phyloP scores from a whole-genome alignment of 345 rosid species.

The Linum tenue region DNA sequence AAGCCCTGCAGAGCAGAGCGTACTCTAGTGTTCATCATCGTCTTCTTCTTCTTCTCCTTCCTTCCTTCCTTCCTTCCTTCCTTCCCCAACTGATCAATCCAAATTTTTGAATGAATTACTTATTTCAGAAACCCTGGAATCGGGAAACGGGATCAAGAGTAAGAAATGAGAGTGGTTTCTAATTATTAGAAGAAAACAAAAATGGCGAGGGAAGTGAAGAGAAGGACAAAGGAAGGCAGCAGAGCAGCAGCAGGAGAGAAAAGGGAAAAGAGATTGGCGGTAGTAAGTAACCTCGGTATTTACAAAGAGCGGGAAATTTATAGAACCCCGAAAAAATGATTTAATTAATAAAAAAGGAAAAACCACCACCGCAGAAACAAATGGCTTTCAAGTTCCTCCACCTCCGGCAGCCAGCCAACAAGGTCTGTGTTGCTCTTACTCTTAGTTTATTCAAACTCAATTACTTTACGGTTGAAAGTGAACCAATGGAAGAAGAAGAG shows the following conservation, averaged over 20 bases:
- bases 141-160: not conserved
- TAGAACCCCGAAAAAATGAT: constrained; percentile 16
- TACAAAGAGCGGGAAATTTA: constrained; percentile 64
- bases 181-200: not conserved
- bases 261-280: not conserved
- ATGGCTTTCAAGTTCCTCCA: constrained; percentile 16
- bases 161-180: too few relatives aligned
- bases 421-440: too few relatives aligned
- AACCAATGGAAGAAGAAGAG: too few relatives aligned
- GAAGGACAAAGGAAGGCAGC: not conserved
- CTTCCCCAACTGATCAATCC: constrained; percentile 14
- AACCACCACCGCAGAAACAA: constrained; percentile 21
- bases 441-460: too few relatives aligned
- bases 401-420: too few relatives aligned
- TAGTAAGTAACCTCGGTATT: not conserved
- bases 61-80: constrained; percentile 17
- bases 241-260: constrained; percentile 9
- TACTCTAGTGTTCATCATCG: constrained; percentile 50
- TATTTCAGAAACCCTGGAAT: constrained; percentile 19
- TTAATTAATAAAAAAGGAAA: constrained; percentile 16
- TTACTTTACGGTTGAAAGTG: too few relatives aligned
- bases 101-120: constrained; percentile 10
- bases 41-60: constrained; percentile 22
- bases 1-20: constrained; percentile 57
- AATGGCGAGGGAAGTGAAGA: not conserved